Evolutionary conservation across 768 basidiomycete species (phyloP), one percentile per base, ranked within the genome.

Genomic region (Macrolepiota fuliginosa): DNA sequence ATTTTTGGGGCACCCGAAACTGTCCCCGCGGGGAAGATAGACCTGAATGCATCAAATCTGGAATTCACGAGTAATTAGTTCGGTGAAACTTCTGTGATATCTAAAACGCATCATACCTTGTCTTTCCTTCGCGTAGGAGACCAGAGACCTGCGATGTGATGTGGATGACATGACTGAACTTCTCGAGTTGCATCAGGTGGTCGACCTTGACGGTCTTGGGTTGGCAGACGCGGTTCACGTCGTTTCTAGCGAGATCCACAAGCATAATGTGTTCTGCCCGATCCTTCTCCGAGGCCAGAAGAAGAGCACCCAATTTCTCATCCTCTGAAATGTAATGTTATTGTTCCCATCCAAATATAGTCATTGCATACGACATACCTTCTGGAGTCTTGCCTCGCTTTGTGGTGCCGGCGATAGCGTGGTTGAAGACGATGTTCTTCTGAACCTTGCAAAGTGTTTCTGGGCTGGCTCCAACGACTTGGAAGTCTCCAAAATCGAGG

Each of bases 1-100:
- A 99, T 96, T 77, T 99, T 99, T 1, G 97, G 97, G 35, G 97
- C 97, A 24, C 97, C 97, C 1, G 96, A 98, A 25, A 99, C 97
- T 2, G 97, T 99, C 0, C 97, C 97, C 17, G 96, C 96, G 1
- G 97, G 97, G 80, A 99, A 98, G 65, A 99, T 98, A 24, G 96
- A 98, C 10, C 96, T 87, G 84, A 99, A 98, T 0, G 97, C 97
- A 71, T 98, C 96, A 70, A 98, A 99, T 65, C 96, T 96, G 42
- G 46, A 63, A 45, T 22, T 54, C 53, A 22, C 55, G 58, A 54
- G 19, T 58, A 63, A 17, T 1, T 61, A 58, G 24, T 63, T 19
- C 59, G 57, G 12, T 27, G 58, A 47, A 25, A 24, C 25, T 61
- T 51, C 56, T 17, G 39, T 7, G 7, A 32, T 22, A 11, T 45